A percentile compares a stretch with the other conserved stretches of the same genome.
phyloP scores from a whole-genome alignment of 2,329 filamentous ascomycete genomes.

The Fusarium euwallaceae region DNA sequence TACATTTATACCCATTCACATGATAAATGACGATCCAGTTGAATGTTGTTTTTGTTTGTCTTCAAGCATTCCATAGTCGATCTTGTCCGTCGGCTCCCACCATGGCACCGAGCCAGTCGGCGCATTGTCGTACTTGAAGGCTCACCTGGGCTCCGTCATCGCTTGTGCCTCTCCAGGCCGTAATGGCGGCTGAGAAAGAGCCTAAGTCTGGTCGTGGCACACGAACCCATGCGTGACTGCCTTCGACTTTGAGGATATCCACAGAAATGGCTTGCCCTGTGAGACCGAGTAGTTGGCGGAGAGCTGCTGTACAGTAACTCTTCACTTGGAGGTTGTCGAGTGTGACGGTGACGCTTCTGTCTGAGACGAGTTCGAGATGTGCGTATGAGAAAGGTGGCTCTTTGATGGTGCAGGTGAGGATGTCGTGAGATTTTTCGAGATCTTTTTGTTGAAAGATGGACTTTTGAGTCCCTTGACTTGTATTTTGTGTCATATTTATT shows the following conservation, averaged over 20 bases:
- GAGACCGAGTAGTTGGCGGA: conserved; percentile 78
- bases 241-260: conserved; percentile 76
- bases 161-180: conserved; percentile 70
- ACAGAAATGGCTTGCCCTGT: conserved; percentile 76
- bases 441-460: conserved; percentile 49
- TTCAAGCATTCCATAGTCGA: conserved; percentile 61
- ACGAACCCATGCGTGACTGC: conserved; percentile 72
- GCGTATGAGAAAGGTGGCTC: conserved; percentile 68
- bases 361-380: conserved; percentile 63
- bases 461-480: conserved; percentile 36
- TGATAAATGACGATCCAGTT: conserved; percentile 36
- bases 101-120: conserved; percentile 74
- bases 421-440: conserved; percentile 59
- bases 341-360: conserved; percentile 28
- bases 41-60: conserved; percentile 21
- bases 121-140: conserved; percentile 68
- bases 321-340: conserved; percentile 75
- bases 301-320: conserved; percentile 72
- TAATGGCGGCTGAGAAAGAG: conserved; percentile 73
- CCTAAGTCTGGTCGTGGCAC: conserved; percentile 72
- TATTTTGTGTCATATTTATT: conserved; percentile 41
- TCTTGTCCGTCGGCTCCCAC: conserved; percentile 62
- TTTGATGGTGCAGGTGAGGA: conserved; percentile 66
- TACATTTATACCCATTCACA: conserved; percentile 47
- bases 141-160: conserved; percentile 60